phyloP scores from a whole-genome alignment of 1,284 basidiomycete species.

The Farysia itapuensis region DNA sequence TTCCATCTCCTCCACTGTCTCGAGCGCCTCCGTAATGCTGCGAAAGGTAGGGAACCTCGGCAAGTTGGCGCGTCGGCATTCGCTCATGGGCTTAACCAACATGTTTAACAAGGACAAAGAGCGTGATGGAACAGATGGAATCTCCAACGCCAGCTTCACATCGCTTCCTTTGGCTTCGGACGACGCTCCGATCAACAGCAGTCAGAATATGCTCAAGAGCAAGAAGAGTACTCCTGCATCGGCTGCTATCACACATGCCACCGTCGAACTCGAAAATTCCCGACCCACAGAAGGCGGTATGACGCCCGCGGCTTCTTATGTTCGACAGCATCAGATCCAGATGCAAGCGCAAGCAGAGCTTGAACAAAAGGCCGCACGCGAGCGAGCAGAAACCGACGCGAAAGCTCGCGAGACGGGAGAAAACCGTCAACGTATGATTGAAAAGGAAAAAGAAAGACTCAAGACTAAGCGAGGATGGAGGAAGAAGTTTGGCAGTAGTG shows the following conservation, averaged over 20 bases:
- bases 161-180: slow-evolving; percentile 59
- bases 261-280: slow-evolving; percentile 75
- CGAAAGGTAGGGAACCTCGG: slow-evolving; percentile 92
- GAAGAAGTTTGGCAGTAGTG: slow-evolving; percentile 60
- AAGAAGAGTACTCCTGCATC: slow-evolving; percentile 70
- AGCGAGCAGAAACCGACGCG: slow-evolving; percentile 67
- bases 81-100: slow-evolving; percentile 86
- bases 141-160: slow-evolving; percentile 66
- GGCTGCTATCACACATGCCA: slow-evolving; percentile 78
- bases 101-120: slow-evolving; percentile 70
- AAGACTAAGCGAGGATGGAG: slow-evolving; percentile 58
- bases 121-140: slow-evolving; percentile 64
- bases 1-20: slow-evolving; percentile 92
- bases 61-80: slow-evolving; percentile 85
- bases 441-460: slow-evolving; percentile 60
- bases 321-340: slow-evolving; percentile 77
- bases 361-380: slow-evolving; percentile 60
- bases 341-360: slow-evolving; percentile 63
- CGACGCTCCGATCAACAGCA: slow-evolving; percentile 55
- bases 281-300: slow-evolving; percentile 73
- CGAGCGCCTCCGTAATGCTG: slow-evolving; percentile 93
- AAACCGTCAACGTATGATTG: slow-evolving; percentile 62
- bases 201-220: slow-evolving; percentile 52
- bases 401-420: slow-evolving; percentile 60
- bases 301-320: slow-evolving; percentile 87